Base-by-base conservation (phyloP, 345 rosid species). In the Citrus sinensis region DNA sequence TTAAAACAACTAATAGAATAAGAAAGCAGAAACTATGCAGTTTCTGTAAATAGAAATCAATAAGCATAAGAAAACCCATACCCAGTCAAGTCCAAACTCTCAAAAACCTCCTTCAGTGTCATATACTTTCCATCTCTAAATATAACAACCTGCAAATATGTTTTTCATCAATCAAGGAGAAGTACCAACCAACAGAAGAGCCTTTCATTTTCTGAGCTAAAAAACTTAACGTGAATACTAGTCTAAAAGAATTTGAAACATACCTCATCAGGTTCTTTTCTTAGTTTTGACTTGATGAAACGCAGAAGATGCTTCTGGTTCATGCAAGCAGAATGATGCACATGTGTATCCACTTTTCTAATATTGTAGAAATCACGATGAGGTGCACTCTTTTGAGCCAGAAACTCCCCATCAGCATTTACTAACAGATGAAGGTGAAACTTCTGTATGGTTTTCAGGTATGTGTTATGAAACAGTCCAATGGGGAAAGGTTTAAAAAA, bases 321-420 rank as follows among this genome's bases (percentile, higher is more conserved):
- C 90, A 86, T 88, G 82, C 90, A 88, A 27, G 90, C 89, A 79
- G 90, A 86, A 76, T 88, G 89, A 82, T 88, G 88, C 70, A 88
- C 84, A 76, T 88, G 89, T 13, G 91, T 88, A 77, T 88, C 91
- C 59, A 88, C 91, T 83, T 88, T 88, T 65, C 91, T 80, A 70
- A 85, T 83, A 72, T 88, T 88, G 81, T 88, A 88, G 83, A 88
- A 88, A 82, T 88, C 91, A 32, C 91, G 88, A 61, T 88, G 89
- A 2, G 91, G 87, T 29, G 91, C 91, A 86, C 88, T 60, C 84
- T 88, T 88, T 80, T 88, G 89, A 59, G 80, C 88, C 74, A 88
- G 66, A 79, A 86, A 88, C 81, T 88, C 91, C 82, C 79, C 76
- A 55, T 88, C 89, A 37, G 89, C 88, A 71, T 88, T 85, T 81